Percentiles rank a stretch among this genome's conserved stretches.
Evolutionary conservation across 148 eudicot genomes (phyloP).

Genomic region (Polygonum maritimum): DNA sequence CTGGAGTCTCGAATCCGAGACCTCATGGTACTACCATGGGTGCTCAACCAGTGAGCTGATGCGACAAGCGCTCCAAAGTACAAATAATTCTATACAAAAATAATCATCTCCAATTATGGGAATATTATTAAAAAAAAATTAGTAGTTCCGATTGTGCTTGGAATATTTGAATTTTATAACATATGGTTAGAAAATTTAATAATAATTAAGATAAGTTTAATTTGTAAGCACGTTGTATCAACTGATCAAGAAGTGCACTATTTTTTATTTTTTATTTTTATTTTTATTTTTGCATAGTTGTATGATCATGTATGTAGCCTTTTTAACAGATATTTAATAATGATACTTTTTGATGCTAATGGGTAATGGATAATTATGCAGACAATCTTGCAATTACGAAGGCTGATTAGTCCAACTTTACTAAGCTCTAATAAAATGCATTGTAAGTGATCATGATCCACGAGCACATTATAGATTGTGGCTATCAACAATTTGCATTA

Average conservation of each 20-base stretch:
- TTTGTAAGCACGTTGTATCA: background rate
- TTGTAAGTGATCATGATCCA: background rate
- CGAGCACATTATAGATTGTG: slow-evolving; percentile 6
- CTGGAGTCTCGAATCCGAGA: too few species aligned
- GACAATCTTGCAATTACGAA: background rate
- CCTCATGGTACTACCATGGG: too few species aligned
- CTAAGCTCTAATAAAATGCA: slow-evolving; percentile 5
- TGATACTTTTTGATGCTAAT: background rate
- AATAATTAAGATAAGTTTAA: background rate
- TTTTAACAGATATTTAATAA: background rate
- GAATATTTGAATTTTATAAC: background rate
- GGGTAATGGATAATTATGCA: background rate
- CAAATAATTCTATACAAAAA: too few species aligned
- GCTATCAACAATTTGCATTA: background rate
- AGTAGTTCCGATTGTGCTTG: background rate
- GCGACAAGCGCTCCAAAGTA: background rate
- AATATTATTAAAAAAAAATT: too few species aligned
- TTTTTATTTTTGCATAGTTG: background rate
- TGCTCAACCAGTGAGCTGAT: too few species aligned
- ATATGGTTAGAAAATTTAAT: background rate
- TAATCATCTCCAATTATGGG: too few species aligned
- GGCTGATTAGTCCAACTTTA: slow-evolving; percentile 4
- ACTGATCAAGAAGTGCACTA: background rate
- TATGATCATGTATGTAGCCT: background rate
- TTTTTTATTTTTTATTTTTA: background rate